phyloP scores from a whole-genome alignment of 202 grass and related monocot species.

The Setaria viridis region DNA sequence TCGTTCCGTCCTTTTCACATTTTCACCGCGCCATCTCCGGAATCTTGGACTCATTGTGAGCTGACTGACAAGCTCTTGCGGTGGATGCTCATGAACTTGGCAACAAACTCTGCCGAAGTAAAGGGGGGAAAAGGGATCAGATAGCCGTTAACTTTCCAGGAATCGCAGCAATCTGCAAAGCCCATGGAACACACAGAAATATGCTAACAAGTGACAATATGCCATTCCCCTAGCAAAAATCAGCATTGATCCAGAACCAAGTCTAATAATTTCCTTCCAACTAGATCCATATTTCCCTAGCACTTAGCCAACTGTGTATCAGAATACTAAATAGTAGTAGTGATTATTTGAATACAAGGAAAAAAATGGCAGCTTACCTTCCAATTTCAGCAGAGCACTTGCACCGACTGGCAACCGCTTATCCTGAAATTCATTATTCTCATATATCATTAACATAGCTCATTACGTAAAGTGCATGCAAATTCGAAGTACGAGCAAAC shows the following conservation, averaged over 20 bases:
- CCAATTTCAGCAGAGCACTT: constrained; percentile 73
- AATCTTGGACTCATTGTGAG: constrained; percentile 18
- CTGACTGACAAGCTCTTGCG: constrained; percentile 54
- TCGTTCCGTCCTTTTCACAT: not conserved
- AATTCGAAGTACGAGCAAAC: constrained; percentile 17
- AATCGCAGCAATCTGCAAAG: not conserved
- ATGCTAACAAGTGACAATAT: not conserved
- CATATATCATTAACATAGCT: constrained; percentile 18
- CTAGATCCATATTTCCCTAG: not conserved
- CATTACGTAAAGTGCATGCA: not conserved
- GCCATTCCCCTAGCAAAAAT: not conserved
- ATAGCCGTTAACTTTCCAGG: not conserved
- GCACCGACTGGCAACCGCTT: constrained; percentile 65
- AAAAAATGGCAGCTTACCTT: constrained; percentile 46
- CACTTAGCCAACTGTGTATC: not conserved
- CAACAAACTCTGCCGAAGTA: constrained; percentile 60
- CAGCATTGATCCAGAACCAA: not conserved
- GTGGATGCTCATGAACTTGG: constrained; percentile 81
- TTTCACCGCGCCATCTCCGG: not conserved
- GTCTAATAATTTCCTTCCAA: not conserved
- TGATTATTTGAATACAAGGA: not conserved
- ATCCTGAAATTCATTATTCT: constrained; percentile 55
- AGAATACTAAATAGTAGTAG: not conserved
- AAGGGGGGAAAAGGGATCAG: not conserved
- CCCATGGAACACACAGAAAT: not conserved